Percentiles rank a stretch among this genome's conserved stretches.
Evolutionary conservation across 345 rosid species (phyloP).

Genomic region (Euphorbia peplus): DNA sequence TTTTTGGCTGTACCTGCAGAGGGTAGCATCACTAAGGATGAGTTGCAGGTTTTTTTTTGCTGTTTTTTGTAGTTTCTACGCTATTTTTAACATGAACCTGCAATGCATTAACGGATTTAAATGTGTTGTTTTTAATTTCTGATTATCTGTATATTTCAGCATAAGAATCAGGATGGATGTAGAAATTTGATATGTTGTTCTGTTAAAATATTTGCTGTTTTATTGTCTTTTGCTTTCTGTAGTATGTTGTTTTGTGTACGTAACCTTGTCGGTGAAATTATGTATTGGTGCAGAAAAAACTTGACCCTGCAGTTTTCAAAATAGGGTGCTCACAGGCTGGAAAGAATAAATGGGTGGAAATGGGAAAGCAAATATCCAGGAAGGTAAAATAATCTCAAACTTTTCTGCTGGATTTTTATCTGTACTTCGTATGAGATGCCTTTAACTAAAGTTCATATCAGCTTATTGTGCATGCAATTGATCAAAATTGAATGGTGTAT

Average conservation of each 20-base stretch:
- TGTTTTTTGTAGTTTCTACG: not conserved
- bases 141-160: not conserved
- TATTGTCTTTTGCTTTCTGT: not conserved
- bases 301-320: slow-evolving; percentile 56
- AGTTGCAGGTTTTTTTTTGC: slow-evolving; percentile 52
- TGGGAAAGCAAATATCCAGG: slow-evolving; percentile 83
- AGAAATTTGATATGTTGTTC: not conserved
- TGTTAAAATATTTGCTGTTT: not conserved
- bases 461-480: not conserved
- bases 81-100: not conserved
- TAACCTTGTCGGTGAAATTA: slow-evolving; percentile 9
- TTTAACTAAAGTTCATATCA: not conserved
- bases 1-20: slow-evolving; percentile 65
- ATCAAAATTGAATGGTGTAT: not conserved
- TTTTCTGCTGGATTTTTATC: not conserved
- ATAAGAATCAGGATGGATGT: slow-evolving; percentile 4
- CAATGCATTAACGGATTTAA: not conserved
- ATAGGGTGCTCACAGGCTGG: slow-evolving; percentile 79
- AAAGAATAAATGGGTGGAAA: slow-evolving; percentile 83
- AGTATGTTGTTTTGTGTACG: not conserved
- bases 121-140: not conserved
- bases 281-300: slow-evolving; percentile 53
- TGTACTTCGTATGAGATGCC: not conserved
- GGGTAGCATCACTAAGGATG: slow-evolving; percentile 68
- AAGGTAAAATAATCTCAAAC: slow-evolving; percentile 47